Evolutionary conservation across 345 rosid genomes (phyloP), one percentile per base, ranked within the genome.

Genomic region (Lepidium sativum): DNA sequence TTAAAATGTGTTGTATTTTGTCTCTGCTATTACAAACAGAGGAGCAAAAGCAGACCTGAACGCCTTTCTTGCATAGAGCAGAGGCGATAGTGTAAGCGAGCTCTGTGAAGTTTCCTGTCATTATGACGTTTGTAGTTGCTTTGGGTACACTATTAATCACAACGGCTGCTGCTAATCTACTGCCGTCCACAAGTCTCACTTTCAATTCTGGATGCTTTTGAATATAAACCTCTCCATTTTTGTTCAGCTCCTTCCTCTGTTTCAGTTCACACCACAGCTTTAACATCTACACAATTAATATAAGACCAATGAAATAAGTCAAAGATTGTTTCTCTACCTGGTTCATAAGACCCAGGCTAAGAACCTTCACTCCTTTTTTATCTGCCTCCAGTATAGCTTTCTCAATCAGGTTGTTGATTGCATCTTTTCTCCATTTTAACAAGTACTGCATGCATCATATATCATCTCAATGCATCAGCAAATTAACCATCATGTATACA

Each of bases 131-230:
- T 23, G 74, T 54, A 33, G 79, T 67, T 27, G 65, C 61, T 63
- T 80, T 69, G 3, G 88, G 82, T 35, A 81, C 47, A 38, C 68
- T 63, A 53, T 78, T 77, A 1, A 85, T 64, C 29, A 85, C 81
- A 13, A 80, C 50, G 1, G 84, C 86, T 39, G 77, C 82, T 27
- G 78, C 72, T 54, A 83, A 71, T 66, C 86, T 81, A 54, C 81
- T 78, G 9, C 91, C 91, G 12, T 85, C 91, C 34, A 83, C 88
- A 45, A 80, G 60, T 69, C 74, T 84, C 20, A 80, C 70, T 54
- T 59, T 82, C 64, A 80, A 6, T 6, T 82, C 27, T 1, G 83
- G 79, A 45, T 81, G 37, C 69, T 67, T 83, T 59, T 80, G 55
- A 8, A 83, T 53, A 52, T 79, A 83, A 11, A 76, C 48, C 53